These are phyloP conservation scores for Xylaria palmicola DNA, from an alignment of 495 filamentous ascomycete genomes.

Conservation along the genomic window DNA sequence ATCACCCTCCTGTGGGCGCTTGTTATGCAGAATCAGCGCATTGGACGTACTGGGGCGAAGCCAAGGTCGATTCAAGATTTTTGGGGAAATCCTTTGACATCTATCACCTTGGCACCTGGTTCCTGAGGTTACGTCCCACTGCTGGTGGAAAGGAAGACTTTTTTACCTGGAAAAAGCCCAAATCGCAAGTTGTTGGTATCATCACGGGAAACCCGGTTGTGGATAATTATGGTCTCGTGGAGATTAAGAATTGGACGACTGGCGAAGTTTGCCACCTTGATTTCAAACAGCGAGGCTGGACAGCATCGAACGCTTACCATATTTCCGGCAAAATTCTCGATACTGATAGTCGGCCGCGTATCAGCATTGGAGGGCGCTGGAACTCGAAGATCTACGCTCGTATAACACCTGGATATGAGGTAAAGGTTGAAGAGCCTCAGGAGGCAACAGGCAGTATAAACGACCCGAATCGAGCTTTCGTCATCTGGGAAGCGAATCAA, in stretches of 20 bases:
- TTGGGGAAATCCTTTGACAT: conserved; percentile 97
- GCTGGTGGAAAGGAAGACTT: conserved; percentile 78
- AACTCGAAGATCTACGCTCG: conserved; percentile 97
- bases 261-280: conserved; percentile 88
- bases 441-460: conserved; percentile 43
- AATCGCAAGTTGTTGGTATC: conserved; percentile 95
- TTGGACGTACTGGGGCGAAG: conserved; percentile 98
- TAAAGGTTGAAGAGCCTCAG: conserved; percentile 58
- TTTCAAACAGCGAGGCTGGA: conserved; percentile 96
- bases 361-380: conserved; percentile 92
- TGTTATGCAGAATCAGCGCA: conserved; percentile 89
- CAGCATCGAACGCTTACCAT: conserved; percentile 83
- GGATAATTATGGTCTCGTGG: conserved; percentile 98
- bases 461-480: conserved; percentile 68
- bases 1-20: conserved; percentile 93
- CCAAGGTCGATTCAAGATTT: conserved; percentile 95
- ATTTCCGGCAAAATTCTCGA: conserved; percentile 82
- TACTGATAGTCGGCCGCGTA: conserved; percentile 67
- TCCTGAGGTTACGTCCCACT: conserved; percentile 78
- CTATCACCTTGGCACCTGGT: conserved; percentile 96
- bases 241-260: conserved; percentile 94
- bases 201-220: conserved; percentile 95
- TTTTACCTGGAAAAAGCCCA: conserved; percentile 99
- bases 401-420: conserved; percentile 86
- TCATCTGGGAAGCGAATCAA: conserved; percentile 86